phyloP scores from a whole-genome alignment of 495 filamentous ascomycete genomes.

The Neurospora tetrasperma region DNA sequence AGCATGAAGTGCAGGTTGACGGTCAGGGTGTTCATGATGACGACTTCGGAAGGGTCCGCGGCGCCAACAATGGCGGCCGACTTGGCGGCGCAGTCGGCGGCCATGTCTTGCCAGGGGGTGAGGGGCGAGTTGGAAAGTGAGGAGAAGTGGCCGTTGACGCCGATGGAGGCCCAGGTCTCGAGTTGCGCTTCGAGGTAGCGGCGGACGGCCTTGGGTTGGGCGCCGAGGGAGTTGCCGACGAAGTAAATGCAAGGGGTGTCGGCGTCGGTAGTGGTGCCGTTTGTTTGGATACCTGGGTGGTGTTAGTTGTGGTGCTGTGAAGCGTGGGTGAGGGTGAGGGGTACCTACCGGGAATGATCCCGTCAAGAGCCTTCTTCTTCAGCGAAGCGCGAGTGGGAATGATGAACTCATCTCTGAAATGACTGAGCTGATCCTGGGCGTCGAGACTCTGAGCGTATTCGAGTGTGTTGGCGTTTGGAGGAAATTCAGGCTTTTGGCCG shows the following conservation, averaged over 20 bases:
- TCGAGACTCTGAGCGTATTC: slow-evolving; percentile 41
- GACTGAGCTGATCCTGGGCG: slow-evolving; percentile 51
- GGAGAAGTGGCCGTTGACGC: slow-evolving; percentile 81
- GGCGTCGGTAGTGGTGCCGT: slow-evolving; percentile 1
- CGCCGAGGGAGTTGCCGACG: slow-evolving; percentile 85
- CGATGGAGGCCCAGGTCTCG: slow-evolving; percentile 75
- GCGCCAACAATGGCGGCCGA: slow-evolving; percentile 80
- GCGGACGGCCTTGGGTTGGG: slow-evolving; percentile 63
- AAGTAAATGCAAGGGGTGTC: slow-evolving; percentile 63
- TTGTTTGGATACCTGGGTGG: too few species aligned
- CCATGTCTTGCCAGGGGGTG: slow-evolving; percentile 62
- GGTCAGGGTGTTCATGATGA: slow-evolving; percentile 83
- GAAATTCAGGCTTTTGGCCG: slow-evolving; percentile 11
- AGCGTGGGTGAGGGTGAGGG: too few species aligned
- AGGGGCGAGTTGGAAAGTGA: slow-evolving; percentile 59
- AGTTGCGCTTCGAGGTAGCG: slow-evolving; percentile 65
- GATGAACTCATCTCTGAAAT: slow-evolving; percentile 64
- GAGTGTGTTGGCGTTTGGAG: slow-evolving; percentile 6
- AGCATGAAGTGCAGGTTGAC: slow-evolving; percentile 82
- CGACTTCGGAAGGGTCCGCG: slow-evolving; percentile 54
- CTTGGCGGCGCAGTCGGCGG: slow-evolving; percentile 54
- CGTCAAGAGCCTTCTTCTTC: slow-evolving; percentile 45
- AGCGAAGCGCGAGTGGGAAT: slow-evolving; percentile 71
- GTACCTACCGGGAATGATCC: slow-evolving; percentile 20
- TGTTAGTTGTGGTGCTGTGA: too few species aligned